Evolutionary conservation across 108 stramenopile genomes (phyloP), one percentile per base, ranked within the genome.

Genomic region (Skeletonema marinoi): DNA sequence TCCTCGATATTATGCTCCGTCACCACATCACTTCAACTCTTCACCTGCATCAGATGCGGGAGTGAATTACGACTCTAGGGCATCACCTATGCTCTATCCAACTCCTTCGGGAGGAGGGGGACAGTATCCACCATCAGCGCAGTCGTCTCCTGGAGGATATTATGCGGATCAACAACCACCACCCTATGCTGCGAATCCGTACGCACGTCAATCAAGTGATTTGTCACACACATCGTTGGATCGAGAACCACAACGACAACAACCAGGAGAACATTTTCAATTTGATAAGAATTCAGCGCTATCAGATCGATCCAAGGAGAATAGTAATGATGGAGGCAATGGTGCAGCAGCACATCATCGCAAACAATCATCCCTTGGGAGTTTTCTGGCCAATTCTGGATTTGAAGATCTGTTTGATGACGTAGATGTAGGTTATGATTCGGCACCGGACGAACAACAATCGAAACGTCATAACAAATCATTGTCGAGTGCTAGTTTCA

Each of bases 401-500:
- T 74, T 74, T 38, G 73, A 74, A 12, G 77, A 78, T 59, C 51
- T 58, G 12, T 71, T 70, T 60, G 25, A 59, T 62, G 60, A 63
- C 33, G 39, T 41, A 19, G 41, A 70, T 51, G 56, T 33, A 42
- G 68, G 38, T 12, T 63, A 65, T 38, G 64, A 29, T 56, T 73
- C 66, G 67, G 83, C 33, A 44, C 41, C 60, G 25, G 50, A 51
- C 41, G 70, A 39, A 35, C 69, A 77, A 25, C 78, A 83, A 44
- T 75, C 81, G 66, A 77, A 76, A 19, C 88, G 87, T 65, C 90
- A 89, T 83, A 86, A 84, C 44, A 31, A 73, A 1, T 85, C 87
- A 17, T 85, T 87, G 65, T 87, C 87, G 32, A 81, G 85, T 70
- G 68, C 87, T 19, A 88, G 85, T 13, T 88, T 92, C 56, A 67